Base-by-base conservation (phyloP, 257 asterid species). In the Phtheirospermum japonicum region DNA sequence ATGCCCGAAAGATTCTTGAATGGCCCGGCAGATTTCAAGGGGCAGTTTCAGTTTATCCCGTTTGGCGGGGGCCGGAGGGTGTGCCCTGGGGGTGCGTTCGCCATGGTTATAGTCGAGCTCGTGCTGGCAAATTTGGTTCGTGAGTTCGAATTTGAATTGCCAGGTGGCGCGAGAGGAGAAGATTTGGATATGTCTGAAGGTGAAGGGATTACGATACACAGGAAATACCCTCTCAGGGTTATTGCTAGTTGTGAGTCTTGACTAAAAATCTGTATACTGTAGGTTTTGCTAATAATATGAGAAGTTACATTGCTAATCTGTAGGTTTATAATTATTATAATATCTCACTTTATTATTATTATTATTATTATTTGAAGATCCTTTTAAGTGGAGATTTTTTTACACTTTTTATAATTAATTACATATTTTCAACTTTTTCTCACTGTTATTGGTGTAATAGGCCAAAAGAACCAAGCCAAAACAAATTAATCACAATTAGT, bases 31-130 rank as follows among this genome's bases (percentile, higher is more conserved):
- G 85, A 73, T 59, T 64, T 65, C 39, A 80, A 74, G 46, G 85
- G 75, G 57, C 70, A 45, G 28, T 80, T 80, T 17, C 53, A 56
- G 59, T 76, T 73, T 37, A 60, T 77, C 53, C 82, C 82, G 5
- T 80, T 80, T 53, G 85, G 80, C 8, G 75, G 72, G 0, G 85
- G 82, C 12, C 73, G 82, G 53, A 80, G 82, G 71, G 76, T 75
- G 10, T 76, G 80, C 13, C 85, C 82, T 4, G 85, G 85, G 68
- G 53, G 69, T 32, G 65, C 80, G 4, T 80, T 76, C 34, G 80
- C 85, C 37, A 46, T 69, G 54, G 75, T 71, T 7, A 64, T 75
- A 4, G 80, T 64, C 16, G 85, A 80, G 51, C 80, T 80, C 36
- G 71, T 52, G 28, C 40, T 80, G 57, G 82, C 82, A 6, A 80